Evolutionary conservation across 78 protist genomes (phyloP).

Genomic region (Creolimax fragrantissima): DNA sequence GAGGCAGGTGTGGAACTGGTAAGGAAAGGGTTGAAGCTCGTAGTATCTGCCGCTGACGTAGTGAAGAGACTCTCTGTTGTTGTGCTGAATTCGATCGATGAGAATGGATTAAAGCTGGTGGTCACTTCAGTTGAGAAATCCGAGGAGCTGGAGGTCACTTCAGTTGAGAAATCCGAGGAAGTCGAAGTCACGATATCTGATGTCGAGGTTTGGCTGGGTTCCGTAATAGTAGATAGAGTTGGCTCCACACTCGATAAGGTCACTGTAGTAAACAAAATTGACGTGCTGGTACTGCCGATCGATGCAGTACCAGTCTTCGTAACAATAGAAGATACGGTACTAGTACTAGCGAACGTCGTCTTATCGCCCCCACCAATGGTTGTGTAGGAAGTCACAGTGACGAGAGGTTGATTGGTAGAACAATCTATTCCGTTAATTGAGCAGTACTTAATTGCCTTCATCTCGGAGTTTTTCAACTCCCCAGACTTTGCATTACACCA

Average conservation of each 20-base stretch:
- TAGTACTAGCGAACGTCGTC: not conserved
- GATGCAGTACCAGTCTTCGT: not conserved
- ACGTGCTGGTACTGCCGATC: not conserved
- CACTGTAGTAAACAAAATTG: not conserved
- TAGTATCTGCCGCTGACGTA: no score
- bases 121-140: no score
- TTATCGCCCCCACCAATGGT: not conserved
- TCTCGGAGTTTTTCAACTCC: not conserved
- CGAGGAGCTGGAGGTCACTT: no score
- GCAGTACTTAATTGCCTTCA: not conserved
- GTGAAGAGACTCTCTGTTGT: no score
- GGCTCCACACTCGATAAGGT: no score
- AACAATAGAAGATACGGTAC: not conserved
- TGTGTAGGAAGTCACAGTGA: not conserved
- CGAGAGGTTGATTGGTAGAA: not conserved
- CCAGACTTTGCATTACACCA: not conserved
- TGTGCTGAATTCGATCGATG: no score
- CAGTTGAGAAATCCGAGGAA: no score
- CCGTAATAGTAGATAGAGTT: no score
- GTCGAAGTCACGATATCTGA: not conserved
- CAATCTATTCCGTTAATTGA: not conserved
- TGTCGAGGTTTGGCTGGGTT: no score
- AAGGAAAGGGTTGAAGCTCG: no score
- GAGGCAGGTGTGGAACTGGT: no score
- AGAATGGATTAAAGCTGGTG: no score